These are phyloP conservation scores for Tylopilus plumbeoviolaceoides DNA, from an alignment of 768 basidiomycete species.

Conservation along the genomic window DNA sequence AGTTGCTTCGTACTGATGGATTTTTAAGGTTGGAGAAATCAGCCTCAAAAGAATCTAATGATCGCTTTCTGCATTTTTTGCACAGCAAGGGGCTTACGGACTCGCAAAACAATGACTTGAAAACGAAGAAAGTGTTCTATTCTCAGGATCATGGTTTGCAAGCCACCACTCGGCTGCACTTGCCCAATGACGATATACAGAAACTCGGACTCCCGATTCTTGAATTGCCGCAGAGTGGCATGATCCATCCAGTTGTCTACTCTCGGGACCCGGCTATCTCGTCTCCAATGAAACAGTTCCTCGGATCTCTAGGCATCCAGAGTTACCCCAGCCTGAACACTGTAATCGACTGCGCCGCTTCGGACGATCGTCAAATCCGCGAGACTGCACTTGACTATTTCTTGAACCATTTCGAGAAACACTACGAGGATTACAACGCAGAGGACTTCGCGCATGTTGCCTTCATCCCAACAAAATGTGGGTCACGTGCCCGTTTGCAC, in stretches of 20 bases:
- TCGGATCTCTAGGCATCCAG: constrained; percentile 3
- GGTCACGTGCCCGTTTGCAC: constrained; percentile 2
- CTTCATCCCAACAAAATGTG: constrained; percentile 14
- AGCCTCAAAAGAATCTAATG: constrained; percentile 11
- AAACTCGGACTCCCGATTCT: constrained; percentile 75
- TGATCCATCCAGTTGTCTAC: background rate
- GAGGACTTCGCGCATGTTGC: constrained; percentile 5
- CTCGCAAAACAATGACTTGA: background rate
- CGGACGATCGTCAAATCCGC: background rate
- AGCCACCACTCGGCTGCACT: constrained; percentile 58
- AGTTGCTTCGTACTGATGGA: too few species aligned
- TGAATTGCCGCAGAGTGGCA: constrained; percentile 22
- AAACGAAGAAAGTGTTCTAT: constrained; percentile 4
- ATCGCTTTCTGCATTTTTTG: constrained; percentile 43
- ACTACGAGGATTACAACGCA: constrained; percentile 10
- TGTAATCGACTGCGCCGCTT: constrained; percentile 8
- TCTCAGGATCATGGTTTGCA: constrained; percentile 1
- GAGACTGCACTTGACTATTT: constrained; percentile 8
- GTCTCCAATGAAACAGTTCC: background rate
- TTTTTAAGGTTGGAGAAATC: too few species aligned
- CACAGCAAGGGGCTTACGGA: too few species aligned
- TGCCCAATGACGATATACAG: constrained; percentile 66
- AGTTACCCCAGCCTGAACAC: constrained; percentile 1
- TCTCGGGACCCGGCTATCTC: background rate
- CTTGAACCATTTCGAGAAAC: constrained; percentile 7